Percentiles rank a stretch among this genome's conserved stretches.
Conservation (phyloP, 148 eudicot genomes). For the Persicaria tinctoria region DNA sequence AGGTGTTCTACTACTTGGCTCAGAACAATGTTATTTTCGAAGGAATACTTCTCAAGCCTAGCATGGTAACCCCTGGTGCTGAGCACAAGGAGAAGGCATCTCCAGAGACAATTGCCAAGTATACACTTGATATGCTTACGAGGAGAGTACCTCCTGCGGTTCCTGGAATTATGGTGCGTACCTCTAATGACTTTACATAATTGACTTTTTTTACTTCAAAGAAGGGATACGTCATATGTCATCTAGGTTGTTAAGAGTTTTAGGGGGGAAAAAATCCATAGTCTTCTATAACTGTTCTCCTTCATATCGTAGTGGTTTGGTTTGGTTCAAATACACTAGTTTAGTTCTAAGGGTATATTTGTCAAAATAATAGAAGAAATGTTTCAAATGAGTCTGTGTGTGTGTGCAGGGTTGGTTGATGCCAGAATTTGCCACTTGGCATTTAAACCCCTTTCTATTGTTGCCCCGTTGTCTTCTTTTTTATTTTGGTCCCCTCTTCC, state of each 20-base stretch:
- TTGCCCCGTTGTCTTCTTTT: neutral
- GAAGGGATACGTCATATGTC: neutral
- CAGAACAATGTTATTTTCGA: conserved; percentile 79
- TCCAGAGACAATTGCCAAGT: conserved; percentile 77
- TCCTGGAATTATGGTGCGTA: conserved; percentile 89
- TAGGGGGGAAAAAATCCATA: neutral
- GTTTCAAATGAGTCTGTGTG: too few relatives aligned
- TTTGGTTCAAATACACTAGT: neutral
- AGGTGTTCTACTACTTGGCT: conserved; percentile 86
- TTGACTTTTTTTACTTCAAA: neutral
- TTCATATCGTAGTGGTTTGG: neutral
- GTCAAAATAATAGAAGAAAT: too few relatives aligned
- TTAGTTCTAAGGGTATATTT: too few relatives aligned
- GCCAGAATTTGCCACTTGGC: too few relatives aligned
- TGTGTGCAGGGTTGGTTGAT: too few relatives aligned
- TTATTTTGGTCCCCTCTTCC: neutral
- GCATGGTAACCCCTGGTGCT: conserved; percentile 99
- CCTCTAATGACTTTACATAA: conserved; percentile 8
- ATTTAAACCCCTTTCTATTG: neutral
- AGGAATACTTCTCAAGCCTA: conserved; percentile 92
- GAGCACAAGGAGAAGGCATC: conserved; percentile 86
- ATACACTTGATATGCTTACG: conserved; percentile 74
- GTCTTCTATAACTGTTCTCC: neutral
- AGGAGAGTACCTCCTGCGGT: conserved; percentile 98
- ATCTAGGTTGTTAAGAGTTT: neutral